Percentiles rank a stretch among this genome's conserved stretches.
Conservation (phyloP, 257 asterid species). For the Paraleonurus japonicus region DNA sequence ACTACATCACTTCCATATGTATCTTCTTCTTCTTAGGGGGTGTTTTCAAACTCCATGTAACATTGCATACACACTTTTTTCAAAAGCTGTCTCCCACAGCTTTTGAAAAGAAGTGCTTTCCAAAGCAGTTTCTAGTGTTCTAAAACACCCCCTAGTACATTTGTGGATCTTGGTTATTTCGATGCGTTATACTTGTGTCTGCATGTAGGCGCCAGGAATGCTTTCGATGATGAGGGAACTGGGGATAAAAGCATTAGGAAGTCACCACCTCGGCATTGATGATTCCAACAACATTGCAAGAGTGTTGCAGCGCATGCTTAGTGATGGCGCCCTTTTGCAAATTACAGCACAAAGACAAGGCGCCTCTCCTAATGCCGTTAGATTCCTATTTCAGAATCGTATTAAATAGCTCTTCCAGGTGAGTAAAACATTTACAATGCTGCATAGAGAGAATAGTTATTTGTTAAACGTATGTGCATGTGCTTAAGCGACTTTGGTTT, state of each 20-base stretch:
- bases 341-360: conserved; percentile 65
- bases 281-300: conserved; percentile 79
- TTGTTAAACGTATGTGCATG: background rate
- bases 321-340: conserved; percentile 83
- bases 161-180: background rate
- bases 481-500: background rate
- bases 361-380: conserved; percentile 41
- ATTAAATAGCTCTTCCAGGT: conserved; percentile 29
- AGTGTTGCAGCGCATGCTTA: conserved; percentile 68
- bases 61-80: too few relatives aligned
- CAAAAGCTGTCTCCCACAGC: too few relatives aligned
- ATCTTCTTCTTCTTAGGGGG: background rate
- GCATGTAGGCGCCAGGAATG: conserved; percentile 80
- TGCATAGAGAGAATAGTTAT: background rate
- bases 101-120: too few relatives aligned
- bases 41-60: too few relatives aligned
- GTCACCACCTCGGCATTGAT: conserved; percentile 93
- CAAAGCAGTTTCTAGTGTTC: too few relatives aligned
- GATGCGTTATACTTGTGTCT: background rate
- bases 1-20: background rate
- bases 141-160: too few relatives aligned
- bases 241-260: conserved; percentile 54
- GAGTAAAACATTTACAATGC: background rate
- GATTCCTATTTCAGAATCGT: conserved; percentile 61
- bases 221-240: conserved; percentile 87